These are phyloP conservation scores for Diaporthe ilicicola DNA, from an alignment of 2,329 filamentous ascomycete genomes.

Conservation along the genomic window DNA sequence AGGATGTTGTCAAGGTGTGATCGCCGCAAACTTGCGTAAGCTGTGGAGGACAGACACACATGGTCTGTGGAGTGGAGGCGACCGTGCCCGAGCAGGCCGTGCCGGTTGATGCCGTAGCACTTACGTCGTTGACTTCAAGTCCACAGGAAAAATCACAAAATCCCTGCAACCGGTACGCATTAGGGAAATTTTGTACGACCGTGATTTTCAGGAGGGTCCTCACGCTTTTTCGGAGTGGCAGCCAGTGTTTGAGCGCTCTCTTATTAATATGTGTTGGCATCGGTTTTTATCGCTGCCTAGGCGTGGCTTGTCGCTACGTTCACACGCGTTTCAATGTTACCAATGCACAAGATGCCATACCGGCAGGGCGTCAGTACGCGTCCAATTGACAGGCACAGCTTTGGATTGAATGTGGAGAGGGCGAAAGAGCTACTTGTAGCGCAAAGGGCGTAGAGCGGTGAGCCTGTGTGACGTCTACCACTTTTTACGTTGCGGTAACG, in stretches of 20 bases:
- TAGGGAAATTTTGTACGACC: not conserved
- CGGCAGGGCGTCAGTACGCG: not conserved
- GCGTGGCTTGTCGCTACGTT: not conserved
- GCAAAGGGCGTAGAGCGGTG: not conserved
- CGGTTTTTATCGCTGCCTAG: not conserved
- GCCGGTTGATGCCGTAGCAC: not conserved
- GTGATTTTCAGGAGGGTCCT: no score
- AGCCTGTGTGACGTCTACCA: constrained; percentile 11
- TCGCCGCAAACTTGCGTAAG: not conserved
- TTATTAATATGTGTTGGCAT: not conserved
- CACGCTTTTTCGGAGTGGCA: not conserved
- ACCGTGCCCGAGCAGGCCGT: not conserved
- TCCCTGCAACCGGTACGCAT: not conserved
- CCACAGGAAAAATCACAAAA: not conserved
- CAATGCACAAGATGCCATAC: not conserved
- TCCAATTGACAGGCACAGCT: not conserved
- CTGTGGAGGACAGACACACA: not conserved
- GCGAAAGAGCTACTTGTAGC: not conserved
- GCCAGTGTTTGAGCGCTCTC: not conserved
- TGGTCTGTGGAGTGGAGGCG: not conserved
- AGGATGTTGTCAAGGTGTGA: constrained; percentile 5
- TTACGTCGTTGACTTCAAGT: constrained; percentile 18
- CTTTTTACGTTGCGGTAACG: not conserved
- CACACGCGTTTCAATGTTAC: not conserved
- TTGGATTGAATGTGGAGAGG: not conserved